Evolutionary conservation across 345 rosid genomes (phyloP), one percentile per base, ranked within the genome.

Genomic region (Citrus australasica): DNA sequence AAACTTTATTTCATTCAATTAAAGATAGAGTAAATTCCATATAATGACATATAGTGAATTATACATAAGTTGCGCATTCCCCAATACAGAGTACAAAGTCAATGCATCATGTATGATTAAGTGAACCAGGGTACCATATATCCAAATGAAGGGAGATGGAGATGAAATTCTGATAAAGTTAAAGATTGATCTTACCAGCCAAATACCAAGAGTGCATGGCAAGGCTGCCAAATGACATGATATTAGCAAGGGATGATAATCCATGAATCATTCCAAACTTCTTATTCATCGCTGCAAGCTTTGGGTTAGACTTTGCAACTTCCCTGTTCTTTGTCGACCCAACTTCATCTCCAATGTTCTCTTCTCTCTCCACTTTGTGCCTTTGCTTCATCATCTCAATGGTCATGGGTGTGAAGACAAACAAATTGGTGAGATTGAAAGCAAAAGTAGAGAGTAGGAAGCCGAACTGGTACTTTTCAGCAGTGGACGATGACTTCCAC

Each of bases 261-360:
- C 97, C 99, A n/a, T 93, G 99, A 78, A 93, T 93, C 99, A 95
- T 93, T 67, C 99, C 99, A 30, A 95, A 95, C 85, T 95, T 95
- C 91, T 95, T 93, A 88, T 95, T 93, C 99, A 92, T 92, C 37
- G 98, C 93, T 65, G 97, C 97, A 60, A 95, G 96, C 89, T 90
- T 89, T 2, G 98, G 99, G 76, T 88, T 91, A 58, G 58, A 78
- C 87, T 95, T 95, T 4, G 99, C 98, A 48, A 69, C 92, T 75
- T 93, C 96, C 68, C 14, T 58, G 85, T 95, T 95, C 97, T 95
- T 95, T 10, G 98, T 77, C 97, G 93, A 80, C n/a, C 99, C 98
- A 42, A 91, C 62, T 81, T 95, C 98, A 7, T 84, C 86, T 38
- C 98, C 99, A 38, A 93, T 86, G 81, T 89, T 88, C 71, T 83